These are phyloP conservation scores for Alternaria panax DNA, from an alignment of 2,329 filamentous ascomycete genomes.

Conservation along the genomic window DNA sequence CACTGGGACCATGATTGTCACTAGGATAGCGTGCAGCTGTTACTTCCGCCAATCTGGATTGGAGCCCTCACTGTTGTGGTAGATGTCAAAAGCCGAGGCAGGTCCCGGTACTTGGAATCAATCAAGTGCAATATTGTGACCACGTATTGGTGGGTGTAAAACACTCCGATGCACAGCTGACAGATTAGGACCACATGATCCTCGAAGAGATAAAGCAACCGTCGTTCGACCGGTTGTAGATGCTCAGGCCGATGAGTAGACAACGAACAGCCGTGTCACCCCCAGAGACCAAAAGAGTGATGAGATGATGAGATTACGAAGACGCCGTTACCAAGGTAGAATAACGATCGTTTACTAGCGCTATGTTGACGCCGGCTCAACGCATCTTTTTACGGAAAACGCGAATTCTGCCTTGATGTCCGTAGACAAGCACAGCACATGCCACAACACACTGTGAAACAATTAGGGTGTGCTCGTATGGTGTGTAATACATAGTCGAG, in stretches of 20 bases:
- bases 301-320: not conserved
- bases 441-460: not conserved
- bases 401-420: not conserved
- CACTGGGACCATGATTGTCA: conserved; percentile 10
- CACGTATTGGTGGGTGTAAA: conserved; percentile 4
- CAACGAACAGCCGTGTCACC: not conserved
- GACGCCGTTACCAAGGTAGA: not conserved
- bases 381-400: not conserved
- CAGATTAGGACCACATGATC: not conserved
- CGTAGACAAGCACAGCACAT: not conserved
- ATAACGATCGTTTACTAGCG: not conserved
- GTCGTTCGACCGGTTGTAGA: not conserved
- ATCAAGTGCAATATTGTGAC: conserved; percentile 1
- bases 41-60: conserved; percentile 12
- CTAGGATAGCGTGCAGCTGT: not conserved
- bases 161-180: not conserved
- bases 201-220: not conserved
- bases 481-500: conserved; percentile 9
- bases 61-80: conserved; percentile 21
- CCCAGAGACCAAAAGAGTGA: not conserved
- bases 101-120: conserved; percentile 13
- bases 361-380: not conserved
- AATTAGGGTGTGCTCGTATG: conserved; percentile 2
- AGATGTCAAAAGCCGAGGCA: conserved; percentile 21
- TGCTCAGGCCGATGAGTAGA: not conserved